Conservation (phyloP, 2,329 filamentous ascomycete genomes). For the Alternaria atra region DNA sequence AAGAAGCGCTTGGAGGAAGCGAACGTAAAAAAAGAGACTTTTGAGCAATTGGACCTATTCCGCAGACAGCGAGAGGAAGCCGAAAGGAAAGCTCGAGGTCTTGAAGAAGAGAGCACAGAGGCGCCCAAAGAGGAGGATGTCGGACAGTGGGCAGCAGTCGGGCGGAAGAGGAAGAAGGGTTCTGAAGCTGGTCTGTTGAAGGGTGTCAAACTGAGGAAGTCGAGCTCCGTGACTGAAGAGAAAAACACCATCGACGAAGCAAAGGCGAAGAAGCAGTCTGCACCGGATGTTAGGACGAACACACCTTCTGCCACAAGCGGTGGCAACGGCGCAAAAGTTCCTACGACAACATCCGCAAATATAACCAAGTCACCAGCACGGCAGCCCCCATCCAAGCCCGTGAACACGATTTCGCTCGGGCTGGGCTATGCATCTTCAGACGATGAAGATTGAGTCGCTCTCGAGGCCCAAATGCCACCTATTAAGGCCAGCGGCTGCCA, state of each 20-base stretch:
- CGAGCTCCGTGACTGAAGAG: conserved; percentile 35
- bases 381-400: conserved; percentile 24
- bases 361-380: conserved; percentile 16
- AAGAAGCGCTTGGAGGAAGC: conserved; percentile 65
- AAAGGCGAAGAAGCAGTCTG: conserved; percentile 4
- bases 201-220: conserved; percentile 57
- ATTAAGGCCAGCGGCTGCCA: neutral
- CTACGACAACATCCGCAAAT: neutral
- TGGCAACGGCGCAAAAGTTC: neutral
- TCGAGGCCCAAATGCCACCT: neutral
- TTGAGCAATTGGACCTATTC: conserved; percentile 67
- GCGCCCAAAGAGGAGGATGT: conserved; percentile 49
- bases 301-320: neutral
- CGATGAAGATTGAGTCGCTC: conserved; percentile 46
- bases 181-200: conserved; percentile 48
- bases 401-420: conserved; percentile 42
- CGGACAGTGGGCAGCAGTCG: conserved; percentile 60
- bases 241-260: conserved; percentile 5
- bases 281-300: neutral
- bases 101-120: conserved; percentile 52
- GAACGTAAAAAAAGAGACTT: conserved; percentile 66
- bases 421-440: conserved; percentile 56
- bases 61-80: conserved; percentile 67
- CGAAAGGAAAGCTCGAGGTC: conserved; percentile 56
- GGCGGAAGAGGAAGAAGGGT: conserved; percentile 63